Conservation (phyloP, 2,329 filamentous ascomycete genomes). For the Xylaria polymorpha region DNA sequence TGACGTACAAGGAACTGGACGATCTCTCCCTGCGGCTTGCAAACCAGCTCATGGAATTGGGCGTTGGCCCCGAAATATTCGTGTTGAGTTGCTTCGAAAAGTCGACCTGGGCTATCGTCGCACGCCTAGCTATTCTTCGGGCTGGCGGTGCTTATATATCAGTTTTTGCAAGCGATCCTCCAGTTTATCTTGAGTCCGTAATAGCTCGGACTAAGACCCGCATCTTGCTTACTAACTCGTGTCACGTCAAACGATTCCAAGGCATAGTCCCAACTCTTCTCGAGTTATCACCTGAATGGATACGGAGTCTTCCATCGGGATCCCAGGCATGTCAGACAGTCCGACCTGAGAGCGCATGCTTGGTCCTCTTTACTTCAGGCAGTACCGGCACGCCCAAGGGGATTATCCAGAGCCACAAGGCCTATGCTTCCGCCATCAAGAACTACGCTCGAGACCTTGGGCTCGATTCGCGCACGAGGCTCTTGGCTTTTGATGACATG, state of each 20-base stretch:
- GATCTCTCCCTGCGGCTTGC: slow-evolving; percentile 43
- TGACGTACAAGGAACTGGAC: slow-evolving; percentile 38
- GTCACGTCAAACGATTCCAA: slow-evolving; percentile 27
- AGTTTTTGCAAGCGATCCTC: slow-evolving; percentile 53
- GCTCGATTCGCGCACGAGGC: slow-evolving; percentile 32
- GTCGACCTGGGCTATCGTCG: slow-evolving; percentile 52
- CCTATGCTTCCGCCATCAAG: slow-evolving; percentile 29
- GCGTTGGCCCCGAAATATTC: slow-evolving; percentile 50
- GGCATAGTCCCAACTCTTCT: slow-evolving; percentile 33
- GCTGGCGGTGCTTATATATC: slow-evolving; percentile 53
- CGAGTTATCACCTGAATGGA: slow-evolving; percentile 26
- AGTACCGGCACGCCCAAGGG: slow-evolving; percentile 42
- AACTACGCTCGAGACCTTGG: slow-evolving; percentile 34
- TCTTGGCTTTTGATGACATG: slow-evolving; percentile 33
- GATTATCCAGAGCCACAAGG: slow-evolving; percentile 37
- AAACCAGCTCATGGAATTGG: slow-evolving; percentile 47
- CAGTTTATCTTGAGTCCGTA: slow-evolving; percentile 41
- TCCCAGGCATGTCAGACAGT: slow-evolving; percentile 12
- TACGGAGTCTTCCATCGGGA: slow-evolving; percentile 17
- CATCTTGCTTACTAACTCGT: slow-evolving; percentile 36
- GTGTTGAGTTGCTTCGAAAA: slow-evolving; percentile 52
- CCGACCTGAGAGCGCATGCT: slow-evolving; percentile 32
- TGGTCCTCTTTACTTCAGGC: slow-evolving; percentile 41
- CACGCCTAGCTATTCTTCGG: slow-evolving; percentile 52
- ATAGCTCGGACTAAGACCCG: slow-evolving; percentile 34